phyloP scores from a whole-genome alignment of 495 filamentous ascomycete species.

The Aspergillus saccharolyticus region DNA sequence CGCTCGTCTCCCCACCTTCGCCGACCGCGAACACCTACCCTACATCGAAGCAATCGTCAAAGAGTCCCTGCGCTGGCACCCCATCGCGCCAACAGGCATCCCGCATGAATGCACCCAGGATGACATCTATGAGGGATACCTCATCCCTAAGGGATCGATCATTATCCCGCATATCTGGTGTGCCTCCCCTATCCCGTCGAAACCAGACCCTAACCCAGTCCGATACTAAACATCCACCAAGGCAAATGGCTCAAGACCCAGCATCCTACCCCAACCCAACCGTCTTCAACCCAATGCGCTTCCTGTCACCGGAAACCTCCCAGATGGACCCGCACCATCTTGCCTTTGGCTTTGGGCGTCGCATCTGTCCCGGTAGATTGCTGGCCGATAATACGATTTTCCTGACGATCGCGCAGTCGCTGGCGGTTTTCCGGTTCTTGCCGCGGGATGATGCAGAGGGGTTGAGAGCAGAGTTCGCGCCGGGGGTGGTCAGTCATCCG shows the following conservation, averaged over 20 bases:
- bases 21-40: constrained; percentile 31
- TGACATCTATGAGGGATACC: constrained; percentile 34
- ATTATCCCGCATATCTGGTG: constrained; percentile 39
- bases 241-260: constrained; percentile 21
- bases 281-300: constrained; percentile 35
- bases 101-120: constrained; percentile 52
- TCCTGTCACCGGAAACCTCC: constrained; percentile 19
- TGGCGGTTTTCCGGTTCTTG: constrained; percentile 51
- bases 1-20: constrained; percentile 25
- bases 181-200: neutral
- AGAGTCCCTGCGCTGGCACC: constrained; percentile 42
- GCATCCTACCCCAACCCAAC: constrained; percentile 14
- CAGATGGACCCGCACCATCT: constrained; percentile 26
- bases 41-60: constrained; percentile 44
- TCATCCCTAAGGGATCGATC: constrained; percentile 41
- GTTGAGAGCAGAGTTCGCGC: constrained; percentile 25
- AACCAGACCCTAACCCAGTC: neutral
- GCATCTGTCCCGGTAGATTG: constrained; percentile 54
- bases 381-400: constrained; percentile 55
- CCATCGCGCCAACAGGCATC: constrained; percentile 39
- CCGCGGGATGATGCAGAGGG: constrained; percentile 14
- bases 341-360: constrained; percentile 54
- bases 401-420: constrained; percentile 42
- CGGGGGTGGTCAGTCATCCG: constrained; percentile 40
- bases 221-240: neutral